Evolutionary conservation across 75 land plant genomes (phyloP).

Genomic region (Larix kaempferi): DNA sequence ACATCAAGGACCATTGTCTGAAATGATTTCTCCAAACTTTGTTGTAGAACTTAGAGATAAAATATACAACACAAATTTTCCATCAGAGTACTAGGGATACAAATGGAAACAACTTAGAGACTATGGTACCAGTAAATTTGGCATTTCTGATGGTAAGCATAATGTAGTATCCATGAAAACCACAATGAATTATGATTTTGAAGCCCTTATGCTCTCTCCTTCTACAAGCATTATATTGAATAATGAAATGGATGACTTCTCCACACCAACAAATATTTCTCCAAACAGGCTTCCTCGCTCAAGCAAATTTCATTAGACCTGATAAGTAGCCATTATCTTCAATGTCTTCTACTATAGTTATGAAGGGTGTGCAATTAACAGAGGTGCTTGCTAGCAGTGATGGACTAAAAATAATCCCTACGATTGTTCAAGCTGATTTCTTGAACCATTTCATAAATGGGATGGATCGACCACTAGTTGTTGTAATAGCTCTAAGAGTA

Average conservation of each 20-base stretch:
- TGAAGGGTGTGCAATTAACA: slow-evolving; percentile 64
- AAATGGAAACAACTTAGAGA: slow-evolving; percentile 82
- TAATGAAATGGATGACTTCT: slow-evolving; percentile 97
- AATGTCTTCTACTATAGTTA: too few relatives aligned
- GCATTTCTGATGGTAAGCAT: slow-evolving; percentile 73
- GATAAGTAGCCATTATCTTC: too few relatives aligned
- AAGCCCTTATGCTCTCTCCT: slow-evolving; percentile 70
- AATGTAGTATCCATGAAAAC: slow-evolving; percentile 92
- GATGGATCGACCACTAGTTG: slow-evolving; percentile 58
- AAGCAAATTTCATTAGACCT: too few relatives aligned
- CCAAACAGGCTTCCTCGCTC: too few relatives aligned
- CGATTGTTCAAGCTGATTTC: slow-evolving; percentile 77
- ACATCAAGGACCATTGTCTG: too few relatives aligned
- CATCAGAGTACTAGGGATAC: slow-evolving; percentile 62
- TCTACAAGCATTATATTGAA: slow-evolving; percentile 88
- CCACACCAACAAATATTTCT: slow-evolving; percentile 57
- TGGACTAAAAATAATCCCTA: slow-evolving; percentile 72
- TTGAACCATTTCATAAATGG: slow-evolving; percentile 65
- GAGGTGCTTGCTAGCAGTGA: slow-evolving; percentile 90
- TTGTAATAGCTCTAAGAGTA: slow-evolving; percentile 64
- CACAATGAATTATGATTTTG: slow-evolving; percentile 76
- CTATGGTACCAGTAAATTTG: slow-evolving; percentile 88
- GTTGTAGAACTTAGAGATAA: slow-evolving; percentile 36
- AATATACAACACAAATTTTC: slow-evolving; percentile 75
- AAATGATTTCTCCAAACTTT: too few relatives aligned